phyloP scores from a whole-genome alignment of 2,329 filamentous ascomycete species.

The Cadophora sp. region DNA sequence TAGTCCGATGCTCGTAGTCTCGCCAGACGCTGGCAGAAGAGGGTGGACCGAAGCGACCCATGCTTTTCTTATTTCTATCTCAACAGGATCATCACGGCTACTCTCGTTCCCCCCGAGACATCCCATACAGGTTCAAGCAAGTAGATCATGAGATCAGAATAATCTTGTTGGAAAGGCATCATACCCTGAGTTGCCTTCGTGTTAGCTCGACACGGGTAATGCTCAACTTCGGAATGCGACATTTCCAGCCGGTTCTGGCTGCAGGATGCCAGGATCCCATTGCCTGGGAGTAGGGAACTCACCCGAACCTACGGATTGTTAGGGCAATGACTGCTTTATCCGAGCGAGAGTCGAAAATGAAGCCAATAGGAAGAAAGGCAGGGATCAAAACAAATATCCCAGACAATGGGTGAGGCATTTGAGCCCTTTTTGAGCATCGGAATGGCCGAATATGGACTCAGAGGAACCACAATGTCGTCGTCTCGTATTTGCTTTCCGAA shows the following conservation, averaged over 20 bases:
- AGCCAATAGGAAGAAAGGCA: not conserved
- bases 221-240: not conserved
- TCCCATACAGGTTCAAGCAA: not conserved
- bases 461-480: not conserved
- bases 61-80: not conserved
- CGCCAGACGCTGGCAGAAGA: not conserved
- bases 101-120: not conserved
- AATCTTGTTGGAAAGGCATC: conserved; percentile 5
- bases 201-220: conserved; percentile 4
- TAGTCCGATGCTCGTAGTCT: not conserved
- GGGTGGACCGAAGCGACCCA: not conserved
- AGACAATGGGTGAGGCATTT: not conserved
- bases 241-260: conserved; percentile 3
- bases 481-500: not conserved
- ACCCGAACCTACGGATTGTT: conserved; percentile 6
- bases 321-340: not conserved
- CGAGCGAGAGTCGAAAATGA: not conserved
- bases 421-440: not conserved
- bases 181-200: not conserved
- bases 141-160: conserved; percentile 9
- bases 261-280: not conserved
- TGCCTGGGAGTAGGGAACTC: not conserved
- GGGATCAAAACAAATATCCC: not conserved
- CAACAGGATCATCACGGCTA: conserved; percentile 4
- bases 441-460: not conserved